Evolutionary conservation across 2,329 filamentous ascomycete genomes (phyloP).

Genomic region (Curvularia lunata): DNA sequence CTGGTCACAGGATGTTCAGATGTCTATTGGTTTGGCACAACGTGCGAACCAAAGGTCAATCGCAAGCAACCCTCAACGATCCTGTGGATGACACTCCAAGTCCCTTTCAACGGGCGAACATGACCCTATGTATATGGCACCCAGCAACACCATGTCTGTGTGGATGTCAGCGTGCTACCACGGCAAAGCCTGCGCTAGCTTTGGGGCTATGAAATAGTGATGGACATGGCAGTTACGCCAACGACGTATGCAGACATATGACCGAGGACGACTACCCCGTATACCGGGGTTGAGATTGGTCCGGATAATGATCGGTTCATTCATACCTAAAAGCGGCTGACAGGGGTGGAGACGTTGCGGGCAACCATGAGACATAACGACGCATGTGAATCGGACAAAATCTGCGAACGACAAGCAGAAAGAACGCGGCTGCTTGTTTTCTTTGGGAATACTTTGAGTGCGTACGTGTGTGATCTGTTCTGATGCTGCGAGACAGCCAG

Average conservation of each 20-base stretch:
- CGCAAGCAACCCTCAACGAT: not conserved
- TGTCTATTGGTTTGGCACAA: too few species aligned
- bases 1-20: not conserved
- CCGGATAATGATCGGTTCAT: constrained; percentile 15
- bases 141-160: constrained; percentile 17
- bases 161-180: constrained; percentile 6
- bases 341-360: constrained; percentile 1
- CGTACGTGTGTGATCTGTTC: not conserved
- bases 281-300: constrained; percentile 8
- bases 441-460: not conserved
- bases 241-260: constrained; percentile 11
- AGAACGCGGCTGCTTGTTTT: not conserved
- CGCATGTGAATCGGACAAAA: constrained; percentile 1
- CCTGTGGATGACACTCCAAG: not conserved
- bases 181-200: constrained; percentile 15
- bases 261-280: constrained; percentile 8
- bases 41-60: not conserved
- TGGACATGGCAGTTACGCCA: constrained; percentile 1
- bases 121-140: constrained; percentile 14
- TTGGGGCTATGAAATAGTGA: constrained; percentile 15
- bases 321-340: not conserved
- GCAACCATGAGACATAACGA: not conserved
- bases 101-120: not conserved
- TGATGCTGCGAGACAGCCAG: not conserved
- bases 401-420: not conserved